Conservation (phyloP, 140 eudicot genomes). For the Oenanthe javanica region DNA sequence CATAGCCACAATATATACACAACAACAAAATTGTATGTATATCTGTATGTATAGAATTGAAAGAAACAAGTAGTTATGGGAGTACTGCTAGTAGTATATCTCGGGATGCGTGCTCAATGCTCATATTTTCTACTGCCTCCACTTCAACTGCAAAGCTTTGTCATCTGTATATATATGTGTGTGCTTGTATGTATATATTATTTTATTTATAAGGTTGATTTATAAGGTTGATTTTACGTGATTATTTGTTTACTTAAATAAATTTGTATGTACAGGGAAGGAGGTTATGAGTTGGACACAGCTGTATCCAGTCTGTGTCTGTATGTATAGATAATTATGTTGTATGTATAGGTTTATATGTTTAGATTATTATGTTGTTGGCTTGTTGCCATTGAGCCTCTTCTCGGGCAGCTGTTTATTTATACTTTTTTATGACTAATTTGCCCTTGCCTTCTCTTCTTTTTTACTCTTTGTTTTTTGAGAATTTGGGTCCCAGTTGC, state of each 20-base stretch:
- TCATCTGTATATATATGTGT: too few relatives aligned
- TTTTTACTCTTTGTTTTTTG: not conserved
- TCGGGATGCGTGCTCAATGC: too few relatives aligned
- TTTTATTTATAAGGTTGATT: too few relatives aligned
- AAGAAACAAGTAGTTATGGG: too few relatives aligned
- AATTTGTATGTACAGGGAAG: not conserved
- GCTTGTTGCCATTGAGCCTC: not conserved
- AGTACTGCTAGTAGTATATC: too few relatives aligned
- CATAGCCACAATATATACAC: slow-evolving; percentile 18
- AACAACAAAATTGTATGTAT: not conserved
- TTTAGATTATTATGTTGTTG: not conserved
- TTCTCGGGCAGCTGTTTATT: slow-evolving; percentile 4
- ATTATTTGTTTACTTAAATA: not conserved
- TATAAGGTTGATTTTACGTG: too few relatives aligned
- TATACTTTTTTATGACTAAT: not conserved
- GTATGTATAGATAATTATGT: not conserved
- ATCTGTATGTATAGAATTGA: too few relatives aligned
- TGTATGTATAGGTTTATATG: slow-evolving; percentile 3
- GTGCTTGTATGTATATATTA: too few relatives aligned
- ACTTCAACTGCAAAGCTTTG: too few relatives aligned
- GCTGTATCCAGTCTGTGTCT: slow-evolving; percentile 47
- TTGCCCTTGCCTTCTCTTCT: not conserved
- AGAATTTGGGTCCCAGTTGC: not conserved
- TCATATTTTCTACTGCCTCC: too few relatives aligned
- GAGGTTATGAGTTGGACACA: slow-evolving; percentile 26